Percentiles rank a stretch among this genome's conserved stretches.
Evolutionary conservation across 1,139 yeast species (phyloP).

Genomic region (Pichia kudriavzevii): DNA sequence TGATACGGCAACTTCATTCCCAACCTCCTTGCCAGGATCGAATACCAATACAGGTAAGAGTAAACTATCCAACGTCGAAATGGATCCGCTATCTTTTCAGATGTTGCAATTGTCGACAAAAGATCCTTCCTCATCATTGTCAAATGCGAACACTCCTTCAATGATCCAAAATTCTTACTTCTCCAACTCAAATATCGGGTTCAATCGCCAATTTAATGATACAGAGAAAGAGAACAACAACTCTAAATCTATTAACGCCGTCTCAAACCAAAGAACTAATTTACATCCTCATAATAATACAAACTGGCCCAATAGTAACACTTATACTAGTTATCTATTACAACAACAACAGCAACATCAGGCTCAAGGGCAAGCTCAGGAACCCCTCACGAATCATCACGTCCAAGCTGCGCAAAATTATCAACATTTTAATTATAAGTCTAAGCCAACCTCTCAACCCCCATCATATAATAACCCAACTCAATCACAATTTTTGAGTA

Average conservation of each 20-base stretch:
- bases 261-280: neutral
- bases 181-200: slow-evolving; percentile 10
- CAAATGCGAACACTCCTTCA: slow-evolving; percentile 12
- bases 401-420: too few relatives aligned
- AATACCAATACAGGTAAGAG: slow-evolving; percentile 14
- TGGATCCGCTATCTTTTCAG: slow-evolving; percentile 24
- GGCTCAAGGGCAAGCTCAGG: slow-evolving; percentile 3
- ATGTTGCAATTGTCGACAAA: slow-evolving; percentile 19
- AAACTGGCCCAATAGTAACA: slow-evolving; percentile 6
- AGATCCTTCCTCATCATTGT: slow-evolving; percentile 9
- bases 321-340: slow-evolving; percentile 7
- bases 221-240: slow-evolving; percentile 1
- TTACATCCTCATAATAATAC: neutral
- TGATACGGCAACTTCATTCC: slow-evolving; percentile 1
- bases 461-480: neutral
- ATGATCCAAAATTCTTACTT: slow-evolving; percentile 11
- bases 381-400: neutral
- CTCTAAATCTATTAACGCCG: too few relatives aligned
- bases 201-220: neutral
- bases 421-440: too few relatives aligned
- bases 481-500: neutral
- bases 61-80: slow-evolving; percentile 17
- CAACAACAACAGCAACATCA: slow-evolving; percentile 13
- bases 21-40: slow-evolving; percentile 5
- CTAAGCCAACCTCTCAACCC: slow-evolving; percentile 9